Evolutionary conservation across 768 basidiomycete species (phyloP), one percentile per base, ranked within the genome.

Genomic region (Nidularia pulvinata): DNA sequence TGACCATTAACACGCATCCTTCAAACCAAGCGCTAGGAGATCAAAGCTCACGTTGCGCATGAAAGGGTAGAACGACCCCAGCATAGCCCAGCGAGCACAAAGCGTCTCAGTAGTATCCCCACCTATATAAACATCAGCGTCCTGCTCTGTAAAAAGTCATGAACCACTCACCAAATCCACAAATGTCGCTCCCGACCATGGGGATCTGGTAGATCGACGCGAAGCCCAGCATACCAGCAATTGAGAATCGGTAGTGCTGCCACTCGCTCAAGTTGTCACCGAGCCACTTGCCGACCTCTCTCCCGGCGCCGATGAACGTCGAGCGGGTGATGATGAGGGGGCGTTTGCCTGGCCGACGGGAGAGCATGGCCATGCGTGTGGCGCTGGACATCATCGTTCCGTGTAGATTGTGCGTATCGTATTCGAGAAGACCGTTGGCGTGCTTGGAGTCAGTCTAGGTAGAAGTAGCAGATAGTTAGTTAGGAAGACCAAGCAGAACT

Each of bases 21-120:
- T 34, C 19, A 4, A 37, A 25, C 6, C 32, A 45, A 14, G 3
- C 42, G 11, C 22, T 47, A 45, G 16, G 37, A 11, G 36, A 44
- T 35, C 11, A 5, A 30, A 0, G 66, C 82, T 65, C 53, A 86
- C 85, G 61, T 91, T 88, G 7, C 90, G 75, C 83, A 85, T 89
- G 75, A 91, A 91, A 0, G 89, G 88, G 65, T 85, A 84, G 68
- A 91, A 91, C 0, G 86, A 89, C 1, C 87, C 86, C 2, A 91
- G 73, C 73, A 78, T 86, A 11, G 86, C 88, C 89, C 91, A 91
- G 36, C 91, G 73, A 36, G 86, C 83, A 57, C 88, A 89, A 1
- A 91, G 71, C 6, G 76, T 80, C 62, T 87, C 87, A 1, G 88
- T 86, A 1, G 85, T 84, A 61, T 89, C 76, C 0, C 69, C 80